Base-by-base conservation (phyloP, 2,329 filamentous ascomycete species). In the Fusarium virguliforme region DNA sequence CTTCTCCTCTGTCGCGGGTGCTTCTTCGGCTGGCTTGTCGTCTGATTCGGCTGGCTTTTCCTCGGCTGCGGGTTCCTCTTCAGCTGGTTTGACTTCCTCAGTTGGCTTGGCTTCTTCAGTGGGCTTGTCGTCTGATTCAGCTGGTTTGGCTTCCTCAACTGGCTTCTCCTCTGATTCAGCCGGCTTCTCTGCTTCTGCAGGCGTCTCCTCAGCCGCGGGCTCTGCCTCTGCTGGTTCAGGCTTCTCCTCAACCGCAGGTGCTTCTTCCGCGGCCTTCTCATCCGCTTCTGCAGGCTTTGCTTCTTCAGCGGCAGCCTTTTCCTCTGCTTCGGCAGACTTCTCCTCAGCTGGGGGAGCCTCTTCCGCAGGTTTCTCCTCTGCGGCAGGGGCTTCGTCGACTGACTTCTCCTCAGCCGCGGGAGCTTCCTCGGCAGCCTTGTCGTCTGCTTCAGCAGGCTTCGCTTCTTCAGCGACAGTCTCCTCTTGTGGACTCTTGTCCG, bases 401-500 rank as follows among this genome's bases (percentile, higher is more conserved):
- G 41, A 10, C 22, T 38, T 38, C 22, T n/a, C 41, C 24, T 72
- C 70, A 68, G 67, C 60, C 53, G 60, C 34, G 9, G 64, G 38
- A 32, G 43, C 57, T 53, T 67, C 59, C 24, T 73, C 65, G 18
- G 48, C 62, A 37, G 60, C 50, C 34, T 59, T 54, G 15, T 48
- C 35, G 8, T 40, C 60, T 18, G 55, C 32, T 37, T 58, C 54
- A 15, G 58, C n/a, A 10, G 30, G 22, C 32, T 40, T 58, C 56
- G 8, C 34, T 5, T 34, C 35, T 15, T 30, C 22, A 30, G 28
- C 35, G n/a, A 13, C 22, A 30, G 53, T 28, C 38, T 68, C 56
- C 8, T 48, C 48, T 18, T 24, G 46, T 10, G 56, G 18, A 6
- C n/a, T 22, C 15, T 61, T 61, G 24, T 60, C 64, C 1, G 56